Base-by-base conservation (phyloP, 176 grass and related monocot species). In the Rhynchospora pubera region DNA sequence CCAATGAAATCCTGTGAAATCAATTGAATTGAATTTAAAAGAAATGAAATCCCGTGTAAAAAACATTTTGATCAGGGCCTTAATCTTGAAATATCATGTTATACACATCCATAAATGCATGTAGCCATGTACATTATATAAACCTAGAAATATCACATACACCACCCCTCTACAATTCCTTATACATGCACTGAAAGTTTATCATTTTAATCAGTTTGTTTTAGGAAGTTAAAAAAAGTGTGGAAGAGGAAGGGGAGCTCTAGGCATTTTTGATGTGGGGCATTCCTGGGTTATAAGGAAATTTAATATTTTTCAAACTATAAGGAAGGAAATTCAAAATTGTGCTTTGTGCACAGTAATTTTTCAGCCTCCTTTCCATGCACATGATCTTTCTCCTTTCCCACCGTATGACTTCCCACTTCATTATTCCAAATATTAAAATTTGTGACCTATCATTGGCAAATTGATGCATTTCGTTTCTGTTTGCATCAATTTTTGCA, bases 71-170 rank as follows among this genome's bases (percentile, higher is more conserved):
- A n/a, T n/a, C n/a, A n/a, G n/a, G n/a, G n/a, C n/a, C n/a, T n/a
- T 78, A 81, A 82, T 18, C 4, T 78, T 59, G 77, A 5, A 50
- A 24, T 44, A 82, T 26, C 28, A 6, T 86, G 34, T 39, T 39
- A 39, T 53, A 78, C 24, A 58, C 78, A 71, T 9, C 4, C 23
- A 39, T 52, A 58, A 58, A 58, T 7, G 56, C 56, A 2, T 16
- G n/a, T n/a, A n/a, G n/a, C n/a, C n/a, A n/a, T n/a, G 32, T 63
- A 30, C 65, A 68, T 68, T 68, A 9, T 68, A 26, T 68, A 67
- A 68, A n/a, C 65, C 32, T 68, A 13, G 15, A 68, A 68, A 39
- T 43, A 68, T 68, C 11, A 16, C 9, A 62, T 62, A 62, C 60
- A 62, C 21, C n/a, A 11, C 21, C 21, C 2, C 22, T 5, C 21